Conservation (phyloP, 371 early-diverging fungal genomes). For the Mortierella sp. region DNA sequence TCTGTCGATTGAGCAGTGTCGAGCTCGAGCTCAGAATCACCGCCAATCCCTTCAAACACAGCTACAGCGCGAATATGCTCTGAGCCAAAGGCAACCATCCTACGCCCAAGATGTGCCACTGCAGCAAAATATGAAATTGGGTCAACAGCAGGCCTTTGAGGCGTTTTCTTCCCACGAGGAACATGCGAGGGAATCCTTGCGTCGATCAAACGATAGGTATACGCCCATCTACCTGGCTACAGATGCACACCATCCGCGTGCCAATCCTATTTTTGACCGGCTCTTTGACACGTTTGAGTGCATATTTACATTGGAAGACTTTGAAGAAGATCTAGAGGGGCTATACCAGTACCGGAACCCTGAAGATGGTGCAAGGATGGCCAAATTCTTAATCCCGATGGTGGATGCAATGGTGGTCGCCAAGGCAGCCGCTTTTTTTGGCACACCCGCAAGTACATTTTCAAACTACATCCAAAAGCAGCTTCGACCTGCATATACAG, state of each 20-base stretch:
- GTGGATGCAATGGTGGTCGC: slow-evolving; percentile 74
- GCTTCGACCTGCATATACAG: slow-evolving; percentile 46
- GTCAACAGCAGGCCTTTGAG: slow-evolving; percentile 16
- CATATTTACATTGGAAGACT: slow-evolving; percentile 66
- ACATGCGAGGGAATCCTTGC: neutral
- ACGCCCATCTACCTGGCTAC: slow-evolving; percentile 70
- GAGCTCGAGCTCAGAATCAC: slow-evolving; percentile 26
- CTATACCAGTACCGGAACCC: slow-evolving; percentile 58
- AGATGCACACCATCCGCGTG: slow-evolving; percentile 62
- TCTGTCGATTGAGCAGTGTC: slow-evolving; percentile 42
- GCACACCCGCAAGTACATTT: slow-evolving; percentile 71
- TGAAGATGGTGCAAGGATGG: slow-evolving; percentile 61
- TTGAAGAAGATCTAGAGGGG: slow-evolving; percentile 55
- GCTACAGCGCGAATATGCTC: slow-evolving; percentile 11
- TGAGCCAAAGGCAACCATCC: neutral
- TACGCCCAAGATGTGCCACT: neutral
- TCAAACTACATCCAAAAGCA: slow-evolving; percentile 53
- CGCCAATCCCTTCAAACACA: slow-evolving; percentile 15
- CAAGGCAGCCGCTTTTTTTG: slow-evolving; percentile 66
- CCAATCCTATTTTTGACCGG: slow-evolving; percentile 63
- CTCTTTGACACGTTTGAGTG: slow-evolving; percentile 67
- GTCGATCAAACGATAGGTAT: slow-evolving; percentile 38
- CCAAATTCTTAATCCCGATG: slow-evolving; percentile 69
- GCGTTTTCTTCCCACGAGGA: neutral
- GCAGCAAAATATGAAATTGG: neutral